Evolutionary conservation across 768 basidiomycete genomes (phyloP), one percentile per base, ranked within the genome.

Genomic region (Trametes sanguinea): DNA sequence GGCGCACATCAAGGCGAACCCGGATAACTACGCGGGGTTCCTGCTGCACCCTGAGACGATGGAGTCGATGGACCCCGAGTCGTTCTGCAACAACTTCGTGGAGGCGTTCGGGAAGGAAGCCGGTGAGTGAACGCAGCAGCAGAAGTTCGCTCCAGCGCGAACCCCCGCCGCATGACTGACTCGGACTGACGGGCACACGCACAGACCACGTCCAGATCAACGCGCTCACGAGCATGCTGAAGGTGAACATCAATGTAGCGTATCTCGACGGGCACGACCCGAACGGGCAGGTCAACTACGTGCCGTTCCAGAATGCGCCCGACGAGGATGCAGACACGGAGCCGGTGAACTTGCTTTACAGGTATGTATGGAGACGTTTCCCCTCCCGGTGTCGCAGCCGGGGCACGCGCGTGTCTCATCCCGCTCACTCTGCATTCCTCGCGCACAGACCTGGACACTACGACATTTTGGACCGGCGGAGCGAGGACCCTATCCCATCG

Each of bases 161-260:
- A 29, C 29, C 16, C 14, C 16, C 56, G n/a, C 48, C 33, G 13
- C 46, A 33, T 2, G n/a, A 7, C 30, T 22, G 33, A 17, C 37
- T n/a, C 30, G n/a, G 46, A 13, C 51, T 40, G 11, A 47, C 37
- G 40, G 8, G 9, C n/a, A 9, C 9, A n/a, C 11, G 55, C 61
- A 27, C 72, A 85, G 94, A 95, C 66, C 88, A 95, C 65, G 86
- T 89, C 10, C 90, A 93, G 68, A 89, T 95, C 64, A 82, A 82
- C 39, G 94, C 94, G 1, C 78, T 96, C 10, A 82, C 88, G 16
- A 78, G 83, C 37, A 89, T 87, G 0, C 74, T 95, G 32, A 73
- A 81, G 22, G 75, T 91, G 51, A 86, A 88, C 53, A 75, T 95
- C 53, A 80, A 83, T 56, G 81, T 95, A 40, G 91, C 92, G 1